Conservation (phyloP, 2,329 filamentous ascomycete species). For the Neopestalotiopsis sp. region DNA sequence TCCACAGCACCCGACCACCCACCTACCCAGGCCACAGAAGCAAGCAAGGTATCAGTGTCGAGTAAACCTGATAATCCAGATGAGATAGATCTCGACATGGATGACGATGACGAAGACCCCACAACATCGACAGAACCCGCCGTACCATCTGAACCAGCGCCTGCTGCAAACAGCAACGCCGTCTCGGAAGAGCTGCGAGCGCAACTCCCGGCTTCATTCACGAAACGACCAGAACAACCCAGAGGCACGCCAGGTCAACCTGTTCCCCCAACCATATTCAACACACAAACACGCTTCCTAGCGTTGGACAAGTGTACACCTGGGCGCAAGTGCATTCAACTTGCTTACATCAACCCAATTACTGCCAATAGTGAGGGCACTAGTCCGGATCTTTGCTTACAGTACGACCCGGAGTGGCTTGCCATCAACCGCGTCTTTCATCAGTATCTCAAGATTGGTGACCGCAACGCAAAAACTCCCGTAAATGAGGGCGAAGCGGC, state of each 20-base stretch:
- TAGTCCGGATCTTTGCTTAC: conserved; percentile 54
- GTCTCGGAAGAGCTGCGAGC: conserved; percentile 71
- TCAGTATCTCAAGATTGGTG: conserved; percentile 65
- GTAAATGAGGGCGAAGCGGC: conserved; percentile 69
- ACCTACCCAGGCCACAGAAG: conserved; percentile 18
- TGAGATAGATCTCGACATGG: conserved; percentile 73
- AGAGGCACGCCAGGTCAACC: conserved; percentile 59
- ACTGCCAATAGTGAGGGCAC: conserved; percentile 23
- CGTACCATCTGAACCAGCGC: conserved; percentile 13
- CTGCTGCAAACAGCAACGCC: conserved; percentile 25
- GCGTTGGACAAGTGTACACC: conserved; percentile 91
- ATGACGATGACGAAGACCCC: conserved; percentile 42
- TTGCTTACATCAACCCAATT: conserved; percentile 66
- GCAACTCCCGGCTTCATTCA: conserved; percentile 79
- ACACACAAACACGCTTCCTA: conserved; percentile 81
- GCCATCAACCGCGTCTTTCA: conserved; percentile 88
- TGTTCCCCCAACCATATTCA: conserved; percentile 74
- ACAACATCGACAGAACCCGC: not conserved
- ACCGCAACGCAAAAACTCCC: conserved; percentile 57
- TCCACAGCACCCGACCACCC: conserved; percentile 27
- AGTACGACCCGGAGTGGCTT: conserved; percentile 95
- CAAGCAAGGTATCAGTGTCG: not conserved
- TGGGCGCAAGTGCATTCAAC: conserved; percentile 79
- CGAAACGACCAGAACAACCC: conserved; percentile 44
- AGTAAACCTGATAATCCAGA: conserved; percentile 57